Evolutionary conservation across 192 early-diverging fungal species (phyloP).

Genomic region (Entophlyctis luteolus): DNA sequence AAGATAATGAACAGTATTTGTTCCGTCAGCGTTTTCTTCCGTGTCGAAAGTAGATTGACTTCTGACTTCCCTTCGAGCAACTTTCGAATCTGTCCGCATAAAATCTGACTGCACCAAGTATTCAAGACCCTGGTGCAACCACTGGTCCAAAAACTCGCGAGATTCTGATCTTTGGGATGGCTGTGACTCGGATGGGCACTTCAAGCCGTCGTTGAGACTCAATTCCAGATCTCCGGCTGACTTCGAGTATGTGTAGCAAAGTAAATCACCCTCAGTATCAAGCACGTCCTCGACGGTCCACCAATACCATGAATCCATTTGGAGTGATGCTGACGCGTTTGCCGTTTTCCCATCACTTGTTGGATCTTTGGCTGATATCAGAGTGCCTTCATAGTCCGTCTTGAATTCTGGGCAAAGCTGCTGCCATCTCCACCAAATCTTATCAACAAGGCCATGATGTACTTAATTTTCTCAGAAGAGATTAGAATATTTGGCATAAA

Average conservation of each 20-base stretch:
- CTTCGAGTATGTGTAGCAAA: slow-evolving; percentile 18
- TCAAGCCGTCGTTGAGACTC: too few relatives aligned
- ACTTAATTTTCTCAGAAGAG: not conserved
- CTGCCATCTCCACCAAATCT: slow-evolving; percentile 22
- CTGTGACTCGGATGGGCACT: too few relatives aligned
- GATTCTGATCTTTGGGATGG: too few relatives aligned
- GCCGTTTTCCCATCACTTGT: not conserved
- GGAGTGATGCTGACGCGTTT: not conserved
- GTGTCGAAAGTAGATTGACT: too few relatives aligned
- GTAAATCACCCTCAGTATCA: slow-evolving; percentile 4
- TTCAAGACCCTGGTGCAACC: too few relatives aligned
- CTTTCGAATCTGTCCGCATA: too few relatives aligned
- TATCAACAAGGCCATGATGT: slow-evolving; percentile 18
- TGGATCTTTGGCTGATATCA: slow-evolving; percentile 3
- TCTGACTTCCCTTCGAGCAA: too few relatives aligned
- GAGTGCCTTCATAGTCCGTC: slow-evolving; percentile 4
- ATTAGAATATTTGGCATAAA: not conserved
- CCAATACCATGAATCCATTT: slow-evolving; percentile 1
- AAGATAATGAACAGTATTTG: too few relatives aligned
- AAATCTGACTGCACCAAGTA: too few relatives aligned
- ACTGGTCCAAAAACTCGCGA: too few relatives aligned
- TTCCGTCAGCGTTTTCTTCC: too few relatives aligned
- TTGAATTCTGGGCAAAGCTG: not conserved
- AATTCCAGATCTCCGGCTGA: slow-evolving; percentile 5
- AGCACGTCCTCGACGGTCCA: slow-evolving; percentile 4